These are phyloP conservation scores for Lasiodiplodia sp. DNA, from an alignment of 2,329 filamentous ascomycete species.

Conservation along the genomic window DNA sequence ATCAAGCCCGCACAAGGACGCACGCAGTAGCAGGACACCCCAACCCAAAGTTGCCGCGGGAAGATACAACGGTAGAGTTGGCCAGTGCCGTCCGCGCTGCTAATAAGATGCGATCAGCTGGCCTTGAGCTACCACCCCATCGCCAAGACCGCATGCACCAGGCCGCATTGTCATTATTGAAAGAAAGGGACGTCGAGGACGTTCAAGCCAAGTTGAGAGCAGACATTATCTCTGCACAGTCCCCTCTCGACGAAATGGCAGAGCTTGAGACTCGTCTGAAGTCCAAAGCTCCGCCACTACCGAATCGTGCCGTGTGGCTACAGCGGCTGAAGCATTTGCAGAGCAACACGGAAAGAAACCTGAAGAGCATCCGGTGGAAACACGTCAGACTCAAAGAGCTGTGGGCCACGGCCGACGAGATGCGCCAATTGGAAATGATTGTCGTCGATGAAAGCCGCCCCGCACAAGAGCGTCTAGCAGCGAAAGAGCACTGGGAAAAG, in stretches of 20 bases:
- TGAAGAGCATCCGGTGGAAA: neutral
- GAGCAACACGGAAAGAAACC: too few species aligned
- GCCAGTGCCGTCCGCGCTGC: conserved; percentile 10
- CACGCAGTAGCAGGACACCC: conserved; percentile 6
- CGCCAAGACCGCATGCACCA: conserved; percentile 24
- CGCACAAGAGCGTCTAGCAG: conserved; percentile 11
- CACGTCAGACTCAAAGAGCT: neutral
- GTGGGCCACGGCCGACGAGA: neutral
- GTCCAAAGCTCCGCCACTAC: neutral
- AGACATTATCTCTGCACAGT: conserved; percentile 31
- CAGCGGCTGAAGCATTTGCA: neutral
- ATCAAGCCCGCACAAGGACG: neutral
- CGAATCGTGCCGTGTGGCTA: neutral
- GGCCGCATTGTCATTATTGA: neutral
- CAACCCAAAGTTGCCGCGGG: neutral
- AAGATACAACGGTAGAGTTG: conserved; percentile 6
- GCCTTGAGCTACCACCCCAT: conserved; percentile 1
- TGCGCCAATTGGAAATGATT: neutral
- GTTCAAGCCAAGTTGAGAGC: conserved; percentile 1
- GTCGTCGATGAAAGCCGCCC: conserved; percentile 9
- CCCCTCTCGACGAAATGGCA: neutral
- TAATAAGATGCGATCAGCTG: conserved; percentile 16
- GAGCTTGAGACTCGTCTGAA: neutral
- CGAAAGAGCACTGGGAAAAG: conserved; percentile 16
- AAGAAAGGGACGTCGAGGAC: neutral